Conservation (phyloP, 2,329 filamentous ascomycete species). For the Sarocladium oryzae region DNA sequence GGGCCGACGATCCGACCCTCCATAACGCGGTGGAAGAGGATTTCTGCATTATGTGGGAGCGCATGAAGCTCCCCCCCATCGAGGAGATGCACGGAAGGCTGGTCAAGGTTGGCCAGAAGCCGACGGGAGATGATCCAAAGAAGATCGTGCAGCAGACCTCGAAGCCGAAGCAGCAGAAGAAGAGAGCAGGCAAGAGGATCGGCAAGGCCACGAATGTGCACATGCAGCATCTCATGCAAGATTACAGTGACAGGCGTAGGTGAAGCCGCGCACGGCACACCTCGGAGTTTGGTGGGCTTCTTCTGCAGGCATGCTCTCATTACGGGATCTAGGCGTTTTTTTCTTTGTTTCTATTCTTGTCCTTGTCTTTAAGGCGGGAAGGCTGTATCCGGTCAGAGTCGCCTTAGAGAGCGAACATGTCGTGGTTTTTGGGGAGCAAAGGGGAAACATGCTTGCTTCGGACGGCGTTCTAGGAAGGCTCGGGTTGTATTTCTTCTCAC, state of each 20-base stretch:
- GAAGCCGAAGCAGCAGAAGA: constrained; percentile 68
- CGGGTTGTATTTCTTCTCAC: neutral
- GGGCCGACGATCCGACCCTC: constrained; percentile 78
- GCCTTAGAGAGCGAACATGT: no score
- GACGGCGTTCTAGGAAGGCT: neutral
- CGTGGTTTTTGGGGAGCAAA: no score
- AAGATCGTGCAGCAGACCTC: constrained; percentile 33
- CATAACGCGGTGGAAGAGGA: constrained; percentile 71
- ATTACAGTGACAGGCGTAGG: constrained; percentile 49
- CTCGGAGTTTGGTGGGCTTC: neutral
- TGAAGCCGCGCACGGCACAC: no score
- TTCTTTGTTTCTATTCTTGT: no score
- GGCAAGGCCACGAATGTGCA: constrained; percentile 84
- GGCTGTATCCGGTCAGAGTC: no score
- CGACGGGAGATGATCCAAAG: constrained; percentile 70
- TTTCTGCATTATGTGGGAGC: constrained; percentile 78
- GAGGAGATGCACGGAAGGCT: constrained; percentile 75
- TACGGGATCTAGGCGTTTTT: no score
- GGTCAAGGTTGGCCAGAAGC: constrained; percentile 71
- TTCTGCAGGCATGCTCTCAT: no score
- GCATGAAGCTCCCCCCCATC: constrained; percentile 66
- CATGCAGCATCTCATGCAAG: constrained; percentile 76
- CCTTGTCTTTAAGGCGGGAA: no score
- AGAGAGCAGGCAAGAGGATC: constrained; percentile 56
- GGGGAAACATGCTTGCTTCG: no score